phyloP scores from a whole-genome alignment of 768 basidiomycete species.

The Mycena rebaudengoi region DNA sequence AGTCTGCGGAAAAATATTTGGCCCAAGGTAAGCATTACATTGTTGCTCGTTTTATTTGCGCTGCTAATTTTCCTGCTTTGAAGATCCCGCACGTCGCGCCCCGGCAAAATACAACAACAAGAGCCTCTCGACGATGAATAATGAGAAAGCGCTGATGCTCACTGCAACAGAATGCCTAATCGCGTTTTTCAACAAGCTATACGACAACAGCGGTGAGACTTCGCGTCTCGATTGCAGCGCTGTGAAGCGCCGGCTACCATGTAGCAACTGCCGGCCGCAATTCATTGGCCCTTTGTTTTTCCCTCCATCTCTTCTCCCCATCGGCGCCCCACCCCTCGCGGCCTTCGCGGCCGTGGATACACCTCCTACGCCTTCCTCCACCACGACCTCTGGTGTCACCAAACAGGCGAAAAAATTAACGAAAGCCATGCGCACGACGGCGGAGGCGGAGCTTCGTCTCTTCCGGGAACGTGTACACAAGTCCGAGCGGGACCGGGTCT shows the following conservation, averaged over 20 bases:
- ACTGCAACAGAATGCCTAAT: background rate
- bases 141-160: background rate
- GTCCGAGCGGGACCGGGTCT: background rate
- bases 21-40: background rate
- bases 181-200: slow-evolving; percentile 10
- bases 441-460: background rate
- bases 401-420: background rate
- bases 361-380: background rate
- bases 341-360: background rate
- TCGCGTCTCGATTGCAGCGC: slow-evolving; percentile 12
- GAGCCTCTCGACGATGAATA: slow-evolving; percentile 4
- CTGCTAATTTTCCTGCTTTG: background rate
- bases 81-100: background rate
- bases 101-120: background rate
- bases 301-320: background rate
- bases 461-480: background rate
- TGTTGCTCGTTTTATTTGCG: background rate
- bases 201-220: background rate
- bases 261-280: slow-evolving; percentile 1
- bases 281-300: slow-evolving; percentile 2
- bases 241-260: slow-evolving; percentile 1
- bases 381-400: background rate
- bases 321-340: background rate
- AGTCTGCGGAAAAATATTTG: slow-evolving; percentile 3
- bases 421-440: background rate